Evolutionary conservation across 2,329 filamentous ascomycete genomes (phyloP).

Genomic region (Pyrenophora tritici-repentis): DNA sequence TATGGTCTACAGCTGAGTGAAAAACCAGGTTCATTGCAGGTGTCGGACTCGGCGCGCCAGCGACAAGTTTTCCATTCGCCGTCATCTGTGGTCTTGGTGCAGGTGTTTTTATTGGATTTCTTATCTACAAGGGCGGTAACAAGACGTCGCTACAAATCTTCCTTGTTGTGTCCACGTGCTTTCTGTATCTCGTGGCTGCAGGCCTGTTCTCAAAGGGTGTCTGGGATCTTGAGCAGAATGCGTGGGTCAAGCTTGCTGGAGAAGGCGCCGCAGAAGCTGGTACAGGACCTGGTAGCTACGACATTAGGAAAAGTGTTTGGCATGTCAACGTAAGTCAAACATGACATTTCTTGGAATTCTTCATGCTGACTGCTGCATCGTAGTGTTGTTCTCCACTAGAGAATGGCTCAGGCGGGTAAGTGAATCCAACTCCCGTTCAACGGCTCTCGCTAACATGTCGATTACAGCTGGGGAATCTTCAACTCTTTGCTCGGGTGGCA

Average conservation of each 20-base stretch:
- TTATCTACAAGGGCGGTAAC: conserved; percentile 77
- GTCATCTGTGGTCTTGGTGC: conserved; percentile 73
- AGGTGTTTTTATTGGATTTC: conserved; percentile 69
- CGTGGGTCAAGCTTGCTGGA: conserved; percentile 69
- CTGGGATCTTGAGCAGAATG: conserved; percentile 73
- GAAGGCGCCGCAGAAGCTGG: conserved; percentile 67
- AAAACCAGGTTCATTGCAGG: conserved; percentile 71
- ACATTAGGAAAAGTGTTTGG: conserved; percentile 79
- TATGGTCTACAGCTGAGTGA: background rate
- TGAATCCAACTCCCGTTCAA: background rate
- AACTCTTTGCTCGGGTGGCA: conserved; percentile 86
- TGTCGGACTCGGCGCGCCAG: conserved; percentile 76
- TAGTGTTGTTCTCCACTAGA: conserved; percentile 77
- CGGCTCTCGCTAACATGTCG: conserved; percentile 1
- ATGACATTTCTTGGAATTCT: too few species aligned
- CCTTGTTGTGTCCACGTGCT: conserved; percentile 79
- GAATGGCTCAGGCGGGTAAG: conserved; percentile 64
- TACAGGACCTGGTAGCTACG: conserved; percentile 74
- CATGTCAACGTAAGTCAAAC: conserved; percentile 79
- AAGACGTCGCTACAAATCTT: conserved; percentile 73
- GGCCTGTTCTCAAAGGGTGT: conserved; percentile 79
- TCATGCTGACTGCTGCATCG: conserved; percentile 3
- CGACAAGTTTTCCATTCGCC: conserved; percentile 75
- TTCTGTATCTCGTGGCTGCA: conserved; percentile 82
- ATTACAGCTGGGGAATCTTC: conserved; percentile 78